These are phyloP conservation scores for Hyphopichia homilentoma DNA, from an alignment of 805 yeast species.

Conservation along the genomic window DNA sequence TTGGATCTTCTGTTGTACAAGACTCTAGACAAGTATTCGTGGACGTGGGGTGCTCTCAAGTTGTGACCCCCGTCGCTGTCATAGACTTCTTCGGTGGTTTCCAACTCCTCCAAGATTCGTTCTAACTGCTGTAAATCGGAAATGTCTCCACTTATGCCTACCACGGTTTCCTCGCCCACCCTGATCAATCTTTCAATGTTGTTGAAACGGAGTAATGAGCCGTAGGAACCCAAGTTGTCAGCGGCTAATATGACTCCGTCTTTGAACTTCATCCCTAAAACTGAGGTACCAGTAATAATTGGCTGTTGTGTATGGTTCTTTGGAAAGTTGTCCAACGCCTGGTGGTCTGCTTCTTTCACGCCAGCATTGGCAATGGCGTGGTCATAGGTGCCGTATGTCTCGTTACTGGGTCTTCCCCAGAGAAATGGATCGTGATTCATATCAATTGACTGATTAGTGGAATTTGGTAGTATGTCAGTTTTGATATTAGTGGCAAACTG, in stretches of 20 bases:
- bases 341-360: conserved; percentile 14
- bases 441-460: no score
- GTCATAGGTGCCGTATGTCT: conserved; percentile 78
- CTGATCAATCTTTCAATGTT: conserved; percentile 80
- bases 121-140: conserved; percentile 88
- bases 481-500: no score
- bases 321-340: conserved; percentile 44
- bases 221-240: conserved; percentile 88
- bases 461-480: no score
- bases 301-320: conserved; percentile 89
- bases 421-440: conserved; percentile 95
- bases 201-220: conserved; percentile 83
- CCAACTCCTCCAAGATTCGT: conserved; percentile 72
- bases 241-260: conserved; percentile 94
- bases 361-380: conserved; percentile 65
- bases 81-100: conserved; percentile 66
- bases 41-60: conserved; percentile 81
- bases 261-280: conserved; percentile 82
- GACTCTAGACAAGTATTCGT: conserved; percentile 79
- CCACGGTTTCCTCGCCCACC: conserved; percentile 83
- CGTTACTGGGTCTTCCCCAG: conserved; percentile 94
- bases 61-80: conserved; percentile 60
- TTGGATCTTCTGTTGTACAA: conserved; percentile 85
- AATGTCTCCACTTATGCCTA: conserved; percentile 92
- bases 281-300: conserved; percentile 94